Percentiles rank a stretch among this genome's conserved stretches.
phyloP scores from a whole-genome alignment of 176 grass and related monocot genomes.

The Avena insularis region DNA sequence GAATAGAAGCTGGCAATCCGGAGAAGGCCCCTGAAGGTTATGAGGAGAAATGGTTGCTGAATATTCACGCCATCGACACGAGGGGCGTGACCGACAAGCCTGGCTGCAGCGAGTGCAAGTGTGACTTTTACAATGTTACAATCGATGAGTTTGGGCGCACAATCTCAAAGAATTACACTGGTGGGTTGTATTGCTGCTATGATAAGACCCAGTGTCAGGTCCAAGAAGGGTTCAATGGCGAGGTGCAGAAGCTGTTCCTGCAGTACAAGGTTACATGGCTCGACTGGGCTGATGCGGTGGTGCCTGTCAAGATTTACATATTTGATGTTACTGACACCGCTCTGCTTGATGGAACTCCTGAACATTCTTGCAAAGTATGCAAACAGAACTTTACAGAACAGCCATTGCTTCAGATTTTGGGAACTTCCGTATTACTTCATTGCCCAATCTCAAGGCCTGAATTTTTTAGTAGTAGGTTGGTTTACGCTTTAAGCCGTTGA shows the following conservation, averaged over 20 bases:
- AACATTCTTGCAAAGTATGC: slow-evolving; percentile 64
- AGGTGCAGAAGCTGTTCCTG: slow-evolving; percentile 61
- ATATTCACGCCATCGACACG: slow-evolving; percentile 84
- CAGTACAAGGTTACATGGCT: slow-evolving; percentile 78
- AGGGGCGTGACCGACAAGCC: slow-evolving; percentile 58
- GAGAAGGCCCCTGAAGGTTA: slow-evolving; percentile 56
- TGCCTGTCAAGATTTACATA: slow-evolving; percentile 85
- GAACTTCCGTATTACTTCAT: neutral
- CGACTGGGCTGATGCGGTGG: slow-evolving; percentile 55
- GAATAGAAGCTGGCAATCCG: slow-evolving; percentile 65
- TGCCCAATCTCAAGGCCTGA: neutral
- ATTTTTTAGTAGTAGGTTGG: neutral
- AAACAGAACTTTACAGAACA: neutral
- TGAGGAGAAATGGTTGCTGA: slow-evolving; percentile 74
- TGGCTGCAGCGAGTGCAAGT: slow-evolving; percentile 84
- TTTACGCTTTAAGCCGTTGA: neutral
- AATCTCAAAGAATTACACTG: slow-evolving; percentile 46
- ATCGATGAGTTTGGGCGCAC: slow-evolving; percentile 59
- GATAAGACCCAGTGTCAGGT: slow-evolving; percentile 67
- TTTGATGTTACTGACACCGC: slow-evolving; percentile 65
- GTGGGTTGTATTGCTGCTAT: slow-evolving; percentile 76
- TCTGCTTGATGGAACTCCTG: neutral
- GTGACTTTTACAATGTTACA: slow-evolving; percentile 72
- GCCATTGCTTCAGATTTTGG: neutral
- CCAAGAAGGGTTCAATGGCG: slow-evolving; percentile 39